Evolutionary conservation across 176 grass and related monocot species (phyloP), one percentile per base, ranked within the genome.

Genomic region (Oryza punctata): DNA sequence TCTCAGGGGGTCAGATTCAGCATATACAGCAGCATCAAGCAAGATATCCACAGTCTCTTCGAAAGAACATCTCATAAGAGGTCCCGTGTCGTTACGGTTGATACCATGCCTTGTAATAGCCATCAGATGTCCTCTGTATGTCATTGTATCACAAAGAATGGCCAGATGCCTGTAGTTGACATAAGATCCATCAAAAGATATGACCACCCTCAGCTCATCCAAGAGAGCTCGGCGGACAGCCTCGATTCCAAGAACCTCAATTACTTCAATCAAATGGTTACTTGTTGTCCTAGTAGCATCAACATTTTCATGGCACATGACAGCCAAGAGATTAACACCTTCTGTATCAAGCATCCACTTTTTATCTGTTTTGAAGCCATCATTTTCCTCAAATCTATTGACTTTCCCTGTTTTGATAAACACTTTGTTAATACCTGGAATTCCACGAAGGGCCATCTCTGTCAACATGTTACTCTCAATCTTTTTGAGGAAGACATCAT

Each of bases 271-370:
- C 65, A 98, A 85, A 86, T 98, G 96, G 52, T 98, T 98, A 80
- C 96, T 98, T 75, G 91, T 96, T 77, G 96, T 95, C 73, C 96
- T 94, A 52, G 91, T 94, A 76, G 96, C 83, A 93, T 98, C 96
- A 70, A 96, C 93, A 87, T 94, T 91, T 45, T 98, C 93, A 21
- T 98, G 93, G 77, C 96, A 98, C 87, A 98, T 95, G 73, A 98
- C 93, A 12, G 96, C 91, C 84, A 98, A 93, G 2, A 98, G 85
- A 87, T 95, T 98, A 29, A 98, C 96, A 73, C 96, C 93, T 89
- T 98, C 96, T 30, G 96, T 95, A 78, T 98, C 96, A 80, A 98
- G 96, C 93, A 94, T 95, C 96, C 96, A 95, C 81, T 94, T 93
- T 0, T 86, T 76, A 26, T 88, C 89, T 16, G 93, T 65, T 87